These are phyloP conservation scores for Metarhizium sp. DNA, from an alignment of 2,329 filamentous ascomycete genomes.

Conservation along the genomic window DNA sequence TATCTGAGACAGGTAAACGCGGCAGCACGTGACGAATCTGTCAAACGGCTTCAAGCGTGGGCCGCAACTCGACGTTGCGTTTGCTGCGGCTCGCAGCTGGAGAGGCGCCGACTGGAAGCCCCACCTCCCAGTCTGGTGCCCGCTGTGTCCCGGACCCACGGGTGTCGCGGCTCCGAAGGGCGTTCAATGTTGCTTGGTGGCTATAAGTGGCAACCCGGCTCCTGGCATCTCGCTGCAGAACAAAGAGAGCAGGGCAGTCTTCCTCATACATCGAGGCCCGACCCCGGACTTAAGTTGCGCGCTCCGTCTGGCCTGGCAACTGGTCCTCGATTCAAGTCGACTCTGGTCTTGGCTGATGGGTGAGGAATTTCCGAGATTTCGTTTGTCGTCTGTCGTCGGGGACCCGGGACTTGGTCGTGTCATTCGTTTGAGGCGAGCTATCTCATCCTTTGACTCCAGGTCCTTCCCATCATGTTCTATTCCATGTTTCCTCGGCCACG, in stretches of 20 bases:
- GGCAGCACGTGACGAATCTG: not conserved
- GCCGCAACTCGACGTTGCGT: too few species aligned
- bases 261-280: not conserved
- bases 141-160: not conserved
- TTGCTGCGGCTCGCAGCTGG: not conserved
- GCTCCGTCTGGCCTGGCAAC: constrained; percentile 7
- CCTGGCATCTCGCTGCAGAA: not conserved
- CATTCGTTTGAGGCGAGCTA: not conserved
- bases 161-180: not conserved
- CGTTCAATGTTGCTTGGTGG: not conserved
- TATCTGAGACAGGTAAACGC: too few species aligned
- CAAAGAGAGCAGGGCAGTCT: not conserved
- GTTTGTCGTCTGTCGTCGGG: not conserved
- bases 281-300: constrained; percentile 4
- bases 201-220: too few species aligned
- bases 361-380: constrained; percentile 2
- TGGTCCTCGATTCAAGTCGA: not conserved
- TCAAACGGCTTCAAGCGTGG: not conserved
- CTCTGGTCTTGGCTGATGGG: not conserved
- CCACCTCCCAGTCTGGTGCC: not conserved
- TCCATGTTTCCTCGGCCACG: not conserved
- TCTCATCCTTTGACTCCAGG: not conserved
- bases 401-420: not conserved
- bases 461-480: not conserved
- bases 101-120: constrained; percentile 1